phyloP scores from a whole-genome alignment of 257 asterid genomes.

The Fraxinus cuspidata region DNA sequence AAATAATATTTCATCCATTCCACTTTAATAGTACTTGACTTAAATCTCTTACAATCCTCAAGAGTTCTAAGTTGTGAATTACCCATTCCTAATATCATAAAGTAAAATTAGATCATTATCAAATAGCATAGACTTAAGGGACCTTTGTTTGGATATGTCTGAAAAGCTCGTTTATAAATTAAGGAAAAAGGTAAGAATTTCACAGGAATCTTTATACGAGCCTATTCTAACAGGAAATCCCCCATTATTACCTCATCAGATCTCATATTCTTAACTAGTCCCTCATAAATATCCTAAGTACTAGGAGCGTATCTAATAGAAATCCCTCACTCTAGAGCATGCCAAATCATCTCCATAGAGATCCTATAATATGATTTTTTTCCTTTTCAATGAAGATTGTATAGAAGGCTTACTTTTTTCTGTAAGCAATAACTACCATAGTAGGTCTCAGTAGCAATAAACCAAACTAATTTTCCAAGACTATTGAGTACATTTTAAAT shows the following conservation, averaged over 20 bases:
- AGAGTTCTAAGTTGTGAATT: background rate
- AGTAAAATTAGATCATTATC: background rate
- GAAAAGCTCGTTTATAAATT: no score
- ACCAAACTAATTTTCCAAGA: background rate
- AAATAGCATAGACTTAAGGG: background rate
- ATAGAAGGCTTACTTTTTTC: no score
- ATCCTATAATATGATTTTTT: background rate
- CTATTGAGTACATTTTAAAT: no score
- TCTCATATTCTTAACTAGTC: background rate
- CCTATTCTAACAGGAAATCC: background rate
- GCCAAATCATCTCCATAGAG: background rate
- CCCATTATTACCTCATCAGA: background rate
- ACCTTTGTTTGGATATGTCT: background rate
- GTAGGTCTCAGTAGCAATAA: background rate
- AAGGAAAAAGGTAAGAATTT: no score
- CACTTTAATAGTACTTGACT: background rate
- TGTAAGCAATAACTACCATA: background rate
- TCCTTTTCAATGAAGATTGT: background rate
- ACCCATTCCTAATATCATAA: background rate
- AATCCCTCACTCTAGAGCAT: background rate
- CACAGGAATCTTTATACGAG: background rate
- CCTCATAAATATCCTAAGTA: background rate
- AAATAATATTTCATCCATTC: background rate
- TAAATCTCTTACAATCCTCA: background rate
- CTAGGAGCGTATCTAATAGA: background rate